These are phyloP conservation scores for Fusarium circinatum DNA, from an alignment of 2,329 filamentous ascomycete species.

Conservation along the genomic window DNA sequence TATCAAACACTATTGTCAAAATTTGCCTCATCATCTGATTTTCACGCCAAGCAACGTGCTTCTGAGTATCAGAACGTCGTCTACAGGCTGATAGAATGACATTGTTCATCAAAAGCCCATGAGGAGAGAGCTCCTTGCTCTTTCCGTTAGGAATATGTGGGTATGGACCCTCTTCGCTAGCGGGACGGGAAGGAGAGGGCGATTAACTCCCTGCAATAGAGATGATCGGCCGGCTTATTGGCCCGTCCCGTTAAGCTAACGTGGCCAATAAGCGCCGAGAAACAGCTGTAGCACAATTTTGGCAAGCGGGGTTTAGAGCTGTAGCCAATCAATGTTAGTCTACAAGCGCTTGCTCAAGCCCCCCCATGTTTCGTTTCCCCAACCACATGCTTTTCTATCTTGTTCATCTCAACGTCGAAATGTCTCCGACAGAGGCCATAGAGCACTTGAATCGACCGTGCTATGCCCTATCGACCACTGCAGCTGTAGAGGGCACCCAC, in stretches of 20 bases:
- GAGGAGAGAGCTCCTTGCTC: slow-evolving; percentile 18
- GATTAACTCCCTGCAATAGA: slow-evolving; percentile 50
- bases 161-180: slow-evolving; percentile 29
- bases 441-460: not conserved
- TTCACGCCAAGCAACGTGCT: slow-evolving; percentile 12
- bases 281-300: slow-evolving; percentile 44
- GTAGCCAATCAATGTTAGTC: slow-evolving; percentile 18
- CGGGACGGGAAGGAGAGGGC: slow-evolving; percentile 46
- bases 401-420: slow-evolving; percentile 26
- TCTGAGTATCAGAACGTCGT: not conserved
- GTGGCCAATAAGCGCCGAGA: slow-evolving; percentile 51
- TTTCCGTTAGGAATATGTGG: slow-evolving; percentile 25
- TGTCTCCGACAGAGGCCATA: not conserved
- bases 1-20: not conserved
- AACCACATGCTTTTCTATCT: slow-evolving; percentile 47
- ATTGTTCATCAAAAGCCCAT: not conserved
- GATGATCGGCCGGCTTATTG: slow-evolving; percentile 51
- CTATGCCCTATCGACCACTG: not conserved
- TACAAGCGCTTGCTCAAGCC: slow-evolving; percentile 29
- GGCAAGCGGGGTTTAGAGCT: slow-evolving; percentile 12
- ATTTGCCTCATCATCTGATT: slow-evolving; percentile 21
- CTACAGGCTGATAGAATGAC: slow-evolving; percentile 20
- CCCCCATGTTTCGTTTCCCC: slow-evolving; percentile 44
- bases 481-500: slow-evolving; percentile 6
- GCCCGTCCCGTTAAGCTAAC: slow-evolving; percentile 37